Evolutionary conservation across 2,329 filamentous ascomycete genomes (phyloP).

Genomic region (Colletotrichum tofieldiae): DNA sequence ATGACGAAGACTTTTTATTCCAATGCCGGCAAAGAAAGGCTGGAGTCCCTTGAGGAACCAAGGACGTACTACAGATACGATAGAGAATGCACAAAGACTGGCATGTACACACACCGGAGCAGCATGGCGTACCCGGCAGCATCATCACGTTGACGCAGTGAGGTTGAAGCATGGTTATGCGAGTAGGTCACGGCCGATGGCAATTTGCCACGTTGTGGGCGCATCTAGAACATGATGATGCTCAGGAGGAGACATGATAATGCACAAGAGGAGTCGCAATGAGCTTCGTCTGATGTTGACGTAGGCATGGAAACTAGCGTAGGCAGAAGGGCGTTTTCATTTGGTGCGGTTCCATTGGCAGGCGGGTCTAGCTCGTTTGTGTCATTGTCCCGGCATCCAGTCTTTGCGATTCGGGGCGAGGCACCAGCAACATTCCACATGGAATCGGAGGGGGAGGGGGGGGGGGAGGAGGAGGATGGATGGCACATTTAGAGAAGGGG

Average conservation of each 20-base stretch:
- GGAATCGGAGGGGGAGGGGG: not conserved
- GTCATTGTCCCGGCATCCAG: too few relatives aligned
- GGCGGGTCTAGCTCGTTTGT: not conserved
- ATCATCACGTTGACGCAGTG: not conserved
- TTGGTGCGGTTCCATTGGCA: not conserved
- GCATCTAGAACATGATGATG: not conserved
- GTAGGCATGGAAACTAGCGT: slow-evolving; percentile 4
- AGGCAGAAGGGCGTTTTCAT: slow-evolving; percentile 7
- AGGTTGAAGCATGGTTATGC: not conserved
- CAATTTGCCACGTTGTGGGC: not conserved
- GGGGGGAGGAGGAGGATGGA: too few relatives aligned
- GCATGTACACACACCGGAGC: slow-evolving; percentile 17
- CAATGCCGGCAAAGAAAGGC: slow-evolving; percentile 22
- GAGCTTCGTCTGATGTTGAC: not conserved
- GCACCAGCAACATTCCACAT: not conserved
- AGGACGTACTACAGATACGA: slow-evolving; percentile 24
- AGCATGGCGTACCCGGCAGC: not conserved
- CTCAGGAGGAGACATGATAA: too few relatives aligned
- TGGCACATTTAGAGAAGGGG: too few relatives aligned
- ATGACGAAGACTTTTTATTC: slow-evolving; percentile 9
- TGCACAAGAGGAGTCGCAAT: not conserved
- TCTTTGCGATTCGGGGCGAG: not conserved
- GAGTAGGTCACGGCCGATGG: not conserved
- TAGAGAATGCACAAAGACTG: slow-evolving; percentile 43
- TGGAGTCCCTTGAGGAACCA: slow-evolving; percentile 11